Evolutionary conservation across 2,329 filamentous ascomycete species (phyloP).

Genomic region (Podosphaera fusca): DNA sequence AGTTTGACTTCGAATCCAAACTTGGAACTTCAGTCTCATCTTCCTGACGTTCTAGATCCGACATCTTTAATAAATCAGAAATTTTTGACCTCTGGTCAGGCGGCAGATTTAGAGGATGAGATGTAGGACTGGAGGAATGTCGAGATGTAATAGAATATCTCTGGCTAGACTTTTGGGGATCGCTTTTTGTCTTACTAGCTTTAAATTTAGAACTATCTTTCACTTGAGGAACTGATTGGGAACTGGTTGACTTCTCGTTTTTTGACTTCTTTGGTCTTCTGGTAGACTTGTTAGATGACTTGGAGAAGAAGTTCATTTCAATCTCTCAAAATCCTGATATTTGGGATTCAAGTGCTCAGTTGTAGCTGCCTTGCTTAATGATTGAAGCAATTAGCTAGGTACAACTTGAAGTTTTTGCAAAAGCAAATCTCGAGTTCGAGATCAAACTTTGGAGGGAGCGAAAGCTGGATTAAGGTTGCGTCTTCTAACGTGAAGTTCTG

Average conservation of each 20-base stretch:
- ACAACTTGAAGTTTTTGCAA: too few species aligned
- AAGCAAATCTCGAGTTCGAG: too few species aligned
- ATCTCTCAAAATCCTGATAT: neutral
- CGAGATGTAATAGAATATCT: conserved; percentile 12
- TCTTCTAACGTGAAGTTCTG: too few species aligned
- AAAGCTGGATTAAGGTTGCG: too few species aligned
- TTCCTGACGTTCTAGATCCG: conserved; percentile 42
- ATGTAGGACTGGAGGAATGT: conserved; percentile 32
- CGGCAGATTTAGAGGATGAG: conserved; percentile 72
- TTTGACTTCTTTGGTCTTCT: conserved; percentile 16
- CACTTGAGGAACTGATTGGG: conserved; percentile 12
- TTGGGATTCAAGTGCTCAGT: too few species aligned
- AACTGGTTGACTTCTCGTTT: conserved; percentile 8
- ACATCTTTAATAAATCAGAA: conserved; percentile 40
- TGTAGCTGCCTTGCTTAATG: too few species aligned
- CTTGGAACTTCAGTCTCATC: conserved; percentile 39
- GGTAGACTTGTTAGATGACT: conserved; percentile 15
- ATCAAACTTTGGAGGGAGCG: too few species aligned
- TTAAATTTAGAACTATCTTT: conserved; percentile 13
- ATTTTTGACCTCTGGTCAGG: conserved; percentile 68
- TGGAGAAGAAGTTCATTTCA: conserved; percentile 17
- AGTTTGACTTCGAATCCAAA: conserved; percentile 16
- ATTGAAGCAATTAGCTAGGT: too few species aligned
- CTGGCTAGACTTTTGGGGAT: conserved; percentile 11
- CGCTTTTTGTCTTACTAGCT: conserved; percentile 12